Evolutionary conservation across 2,329 filamentous ascomycete species (phyloP).

Genomic region (Lasiodiplodia sp.): DNA sequence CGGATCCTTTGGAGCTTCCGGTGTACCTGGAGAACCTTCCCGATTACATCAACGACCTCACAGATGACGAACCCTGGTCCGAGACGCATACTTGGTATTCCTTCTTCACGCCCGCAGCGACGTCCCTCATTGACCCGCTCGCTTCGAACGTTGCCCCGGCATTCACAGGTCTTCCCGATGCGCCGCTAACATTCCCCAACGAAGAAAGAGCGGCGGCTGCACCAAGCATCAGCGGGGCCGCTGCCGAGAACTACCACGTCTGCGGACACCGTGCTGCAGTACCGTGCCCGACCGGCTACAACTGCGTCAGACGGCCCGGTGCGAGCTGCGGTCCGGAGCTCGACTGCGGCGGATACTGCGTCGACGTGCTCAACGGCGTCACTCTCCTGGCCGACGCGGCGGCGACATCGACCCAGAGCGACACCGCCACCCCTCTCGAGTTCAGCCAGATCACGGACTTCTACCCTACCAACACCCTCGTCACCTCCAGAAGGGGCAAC

Average conservation of each 20-base stretch:
- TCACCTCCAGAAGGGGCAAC: background rate
- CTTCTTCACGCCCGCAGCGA: background rate
- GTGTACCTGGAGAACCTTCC: constrained; percentile 5
- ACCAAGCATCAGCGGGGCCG: background rate
- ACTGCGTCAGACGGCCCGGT: background rate
- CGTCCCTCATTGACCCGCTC: background rate
- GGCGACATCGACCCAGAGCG: background rate
- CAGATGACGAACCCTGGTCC: constrained; percentile 8
- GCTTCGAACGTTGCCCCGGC: background rate
- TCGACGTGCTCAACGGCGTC: background rate
- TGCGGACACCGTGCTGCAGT: constrained; percentile 4
- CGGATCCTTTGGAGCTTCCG: constrained; percentile 9
- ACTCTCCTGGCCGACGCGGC: background rate
- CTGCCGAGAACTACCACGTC: background rate
- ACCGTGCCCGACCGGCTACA: constrained; percentile 1
- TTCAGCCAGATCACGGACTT: constrained; percentile 6
- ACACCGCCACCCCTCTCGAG: background rate
- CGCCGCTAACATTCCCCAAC: background rate
- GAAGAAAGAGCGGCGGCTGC: background rate
- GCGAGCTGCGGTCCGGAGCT: background rate
- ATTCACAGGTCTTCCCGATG: background rate
- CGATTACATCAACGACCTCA: constrained; percentile 6
- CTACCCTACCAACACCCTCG: constrained; percentile 2
- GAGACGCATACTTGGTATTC: constrained; percentile 12
- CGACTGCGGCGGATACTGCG: constrained; percentile 14